These are phyloP conservation scores for Sporothrix luriei DNA, from an alignment of 2,329 filamentous ascomycete genomes.

Conservation along the genomic window DNA sequence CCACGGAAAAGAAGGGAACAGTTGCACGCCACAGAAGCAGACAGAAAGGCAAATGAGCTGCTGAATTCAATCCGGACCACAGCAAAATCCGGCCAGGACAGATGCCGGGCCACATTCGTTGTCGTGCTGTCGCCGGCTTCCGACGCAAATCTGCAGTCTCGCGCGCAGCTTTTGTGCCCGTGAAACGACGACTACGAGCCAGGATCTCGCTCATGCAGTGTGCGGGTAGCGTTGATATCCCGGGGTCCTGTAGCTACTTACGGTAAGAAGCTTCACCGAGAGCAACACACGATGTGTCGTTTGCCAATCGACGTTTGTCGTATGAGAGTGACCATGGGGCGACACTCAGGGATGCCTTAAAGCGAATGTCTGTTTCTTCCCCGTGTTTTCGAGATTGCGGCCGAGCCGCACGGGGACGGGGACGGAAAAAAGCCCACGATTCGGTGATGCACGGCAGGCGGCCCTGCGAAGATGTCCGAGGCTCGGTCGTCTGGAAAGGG, in stretches of 20 bases:
- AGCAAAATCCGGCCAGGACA: constrained; percentile 3
- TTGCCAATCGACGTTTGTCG: neutral
- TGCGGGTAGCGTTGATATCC: neutral
- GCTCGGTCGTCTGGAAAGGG: constrained; percentile 4
- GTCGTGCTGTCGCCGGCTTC: neutral
- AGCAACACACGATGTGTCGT: neutral
- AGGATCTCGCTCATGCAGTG: neutral
- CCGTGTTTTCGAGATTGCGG: neutral
- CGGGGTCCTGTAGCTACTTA: constrained; percentile 9
- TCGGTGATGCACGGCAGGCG: neutral
- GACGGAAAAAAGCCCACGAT: neutral
- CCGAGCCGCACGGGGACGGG: neutral
- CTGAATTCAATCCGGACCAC: neutral
- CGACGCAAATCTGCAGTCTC: neutral
- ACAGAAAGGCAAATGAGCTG: neutral
- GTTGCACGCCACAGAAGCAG: neutral
- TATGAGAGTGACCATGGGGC: neutral
- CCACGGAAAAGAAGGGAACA: constrained; percentile 7
- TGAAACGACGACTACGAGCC: constrained; percentile 6
- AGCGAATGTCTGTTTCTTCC: neutral
- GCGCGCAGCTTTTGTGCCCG: neutral
- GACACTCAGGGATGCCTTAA: neutral
- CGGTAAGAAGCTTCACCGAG: neutral
- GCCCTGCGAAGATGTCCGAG: neutral
- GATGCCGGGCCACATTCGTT: neutral